Evolutionary conservation across 495 filamentous ascomycete species (phyloP).

Genomic region (Aspergillus panamensis): DNA sequence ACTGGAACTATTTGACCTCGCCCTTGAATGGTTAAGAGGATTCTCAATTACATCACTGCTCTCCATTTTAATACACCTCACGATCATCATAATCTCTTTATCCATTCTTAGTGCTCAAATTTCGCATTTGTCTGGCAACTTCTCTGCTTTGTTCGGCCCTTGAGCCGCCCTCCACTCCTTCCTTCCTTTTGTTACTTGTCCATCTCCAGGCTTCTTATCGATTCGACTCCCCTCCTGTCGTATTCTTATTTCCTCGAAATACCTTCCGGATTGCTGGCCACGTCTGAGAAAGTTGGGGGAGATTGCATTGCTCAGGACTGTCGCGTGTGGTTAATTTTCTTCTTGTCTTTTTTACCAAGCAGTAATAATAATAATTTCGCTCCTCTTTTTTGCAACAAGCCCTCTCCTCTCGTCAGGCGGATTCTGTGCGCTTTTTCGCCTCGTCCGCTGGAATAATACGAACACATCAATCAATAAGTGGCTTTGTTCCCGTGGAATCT

Average conservation of each 20-base stretch:
- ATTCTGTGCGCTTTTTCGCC: slow-evolving; percentile 5
- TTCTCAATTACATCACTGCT: slow-evolving; percentile 19
- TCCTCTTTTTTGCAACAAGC: neutral
- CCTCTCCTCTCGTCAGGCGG: neutral
- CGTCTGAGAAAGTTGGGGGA: slow-evolving; percentile 9
- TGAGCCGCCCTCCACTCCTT: neutral
- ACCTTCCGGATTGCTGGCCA: slow-evolving; percentile 12
- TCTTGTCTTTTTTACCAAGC: neutral
- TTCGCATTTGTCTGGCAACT: neutral
- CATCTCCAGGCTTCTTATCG: slow-evolving; percentile 1
- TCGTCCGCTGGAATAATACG: slow-evolving; percentile 7
- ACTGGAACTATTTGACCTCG: neutral
- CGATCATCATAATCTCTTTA: slow-evolving; percentile 1
- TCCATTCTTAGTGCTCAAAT: neutral
- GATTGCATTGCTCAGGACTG: neutral
- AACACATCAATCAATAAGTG: slow-evolving; percentile 12
- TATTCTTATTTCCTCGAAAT: slow-evolving; percentile 22
- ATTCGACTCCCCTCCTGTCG: slow-evolving; percentile 4
- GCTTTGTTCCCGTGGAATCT: slow-evolving; percentile 26
- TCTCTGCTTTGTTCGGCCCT: neutral
- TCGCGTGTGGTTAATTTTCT: slow-evolving; percentile 5
- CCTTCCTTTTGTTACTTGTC: slow-evolving; percentile 1
- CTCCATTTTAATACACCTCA: neutral
- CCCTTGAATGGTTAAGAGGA: neutral
- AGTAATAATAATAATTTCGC: slow-evolving; percentile 1